A percentile compares a stretch with the other conserved stretches of the same genome.
Conservation (phyloP, 106 monocot species). For the Phalaenopsis aphrodite region DNA sequence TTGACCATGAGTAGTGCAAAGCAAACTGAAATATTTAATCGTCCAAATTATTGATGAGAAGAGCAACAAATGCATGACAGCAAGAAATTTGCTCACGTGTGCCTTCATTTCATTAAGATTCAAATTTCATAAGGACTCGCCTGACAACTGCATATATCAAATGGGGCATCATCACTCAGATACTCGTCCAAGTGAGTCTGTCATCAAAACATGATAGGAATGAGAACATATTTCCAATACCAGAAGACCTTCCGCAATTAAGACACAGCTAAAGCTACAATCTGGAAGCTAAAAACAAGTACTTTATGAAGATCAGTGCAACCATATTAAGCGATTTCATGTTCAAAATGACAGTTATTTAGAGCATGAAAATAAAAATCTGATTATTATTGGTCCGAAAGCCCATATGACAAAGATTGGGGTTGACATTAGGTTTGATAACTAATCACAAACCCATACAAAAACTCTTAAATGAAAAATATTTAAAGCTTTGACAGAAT, state of each 20-base stretch:
- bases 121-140: slow-evolving; percentile 21
- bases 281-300: background rate
- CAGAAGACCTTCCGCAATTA: background rate
- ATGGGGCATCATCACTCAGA: slow-evolving; percentile 81
- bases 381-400: background rate
- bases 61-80: background rate
- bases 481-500: too few species aligned
- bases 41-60: background rate
- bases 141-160: slow-evolving; percentile 99
- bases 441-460: too few species aligned
- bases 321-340: background rate
- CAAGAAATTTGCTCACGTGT: background rate
- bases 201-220: background rate
- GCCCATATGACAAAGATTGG: too few species aligned
- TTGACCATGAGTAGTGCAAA: slow-evolving; percentile 99
- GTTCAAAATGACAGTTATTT: background rate
- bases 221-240: background rate
- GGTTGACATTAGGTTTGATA: too few species aligned
- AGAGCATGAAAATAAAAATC: background rate
- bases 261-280: background rate
- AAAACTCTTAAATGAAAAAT: too few species aligned
- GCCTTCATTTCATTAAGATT: background rate
- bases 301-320: background rate
- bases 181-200: slow-evolving; percentile 80
- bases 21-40: slow-evolving; percentile 63